A percentile compares a stretch with the other conserved stretches of the same genome.
phyloP scores from a whole-genome alignment of 1,284 basidiomycete species.

The Ganoderma leucocontextum region DNA sequence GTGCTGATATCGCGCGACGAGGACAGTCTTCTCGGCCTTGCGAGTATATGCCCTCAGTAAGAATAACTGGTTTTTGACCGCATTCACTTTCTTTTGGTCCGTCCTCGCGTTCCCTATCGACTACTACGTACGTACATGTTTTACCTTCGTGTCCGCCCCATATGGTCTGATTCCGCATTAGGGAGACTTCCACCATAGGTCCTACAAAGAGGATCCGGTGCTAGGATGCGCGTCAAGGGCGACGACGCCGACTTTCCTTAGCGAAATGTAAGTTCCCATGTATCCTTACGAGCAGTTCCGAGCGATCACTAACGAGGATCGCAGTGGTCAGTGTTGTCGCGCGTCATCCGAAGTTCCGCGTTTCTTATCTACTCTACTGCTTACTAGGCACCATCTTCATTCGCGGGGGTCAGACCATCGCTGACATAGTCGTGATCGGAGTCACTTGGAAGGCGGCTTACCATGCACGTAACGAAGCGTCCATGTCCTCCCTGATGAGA shows the following conservation, averaged over 20 bases:
- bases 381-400: background rate
- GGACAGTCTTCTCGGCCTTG: background rate
- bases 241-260: background rate
- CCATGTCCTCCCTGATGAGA: background rate
- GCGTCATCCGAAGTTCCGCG: background rate
- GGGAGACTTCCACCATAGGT: constrained; percentile 1
- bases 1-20: no score
- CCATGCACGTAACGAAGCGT: background rate
- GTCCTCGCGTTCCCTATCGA: background rate
- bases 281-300: fast-evolving
- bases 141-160: no score
- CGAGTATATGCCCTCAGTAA: background rate
- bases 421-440: background rate
- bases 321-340: background rate
- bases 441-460: constrained; percentile 5
- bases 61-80: background rate
- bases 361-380: background rate
- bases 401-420: background rate
- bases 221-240: background rate
- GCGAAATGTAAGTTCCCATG: background rate
- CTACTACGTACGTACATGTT: background rate
- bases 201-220: background rate
- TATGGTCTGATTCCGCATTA: background rate
- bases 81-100: constrained; percentile 1
- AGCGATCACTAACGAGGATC: background rate